Base-by-base conservation (phyloP, 352 stramenopile species). In the Phytophthora macrochlamydospora region DNA sequence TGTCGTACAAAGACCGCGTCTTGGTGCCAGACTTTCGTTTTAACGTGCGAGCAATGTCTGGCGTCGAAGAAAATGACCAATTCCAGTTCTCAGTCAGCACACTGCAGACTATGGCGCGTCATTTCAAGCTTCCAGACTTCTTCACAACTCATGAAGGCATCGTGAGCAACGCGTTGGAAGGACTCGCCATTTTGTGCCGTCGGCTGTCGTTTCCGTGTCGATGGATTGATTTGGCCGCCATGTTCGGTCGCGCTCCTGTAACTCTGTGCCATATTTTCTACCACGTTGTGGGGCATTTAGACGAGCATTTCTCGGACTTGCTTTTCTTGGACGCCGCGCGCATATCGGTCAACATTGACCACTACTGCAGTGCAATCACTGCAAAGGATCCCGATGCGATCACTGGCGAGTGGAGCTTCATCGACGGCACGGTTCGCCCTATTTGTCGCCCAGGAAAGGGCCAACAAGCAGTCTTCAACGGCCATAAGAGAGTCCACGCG, bases 181-280 rank as follows among this genome's bases (percentile, higher is more conserved):
- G 35, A 40, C 6, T 40, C 35, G 35, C 35, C 6, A 40, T 40
- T 40, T 40, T 6, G 6, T 40, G 35, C 35, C 35, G 35, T 40
- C 35, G 35, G 6, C 9, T 40, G 35, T 6, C 35, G 6, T 40
- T 40, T 11, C 35, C 35, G 35, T 40, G 35, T 40, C 35, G 35
- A 40, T 40, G 35, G 35, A 40, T 40, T 40, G 35, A 40, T 40
- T 11, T 40, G 35, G 35, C 35, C 9, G 35, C 35, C 35, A 40
- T 40, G 9, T 40, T 40, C 35, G 35, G 35, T 6, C 35, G 35
- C 9, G 35, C 35, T 6, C 35, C 35, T 60, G 29, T 31, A 28
- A 65, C 48, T 11, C 30, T 57, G 3, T 65, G 57, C 14, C 57
- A 38, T n/a, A 63, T 63, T 6, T 63, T 63, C n/a, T 57, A 64